phyloP scores from a whole-genome alignment of 2,329 filamentous ascomycete species.

The Pyrenophora tritici-repentis region DNA sequence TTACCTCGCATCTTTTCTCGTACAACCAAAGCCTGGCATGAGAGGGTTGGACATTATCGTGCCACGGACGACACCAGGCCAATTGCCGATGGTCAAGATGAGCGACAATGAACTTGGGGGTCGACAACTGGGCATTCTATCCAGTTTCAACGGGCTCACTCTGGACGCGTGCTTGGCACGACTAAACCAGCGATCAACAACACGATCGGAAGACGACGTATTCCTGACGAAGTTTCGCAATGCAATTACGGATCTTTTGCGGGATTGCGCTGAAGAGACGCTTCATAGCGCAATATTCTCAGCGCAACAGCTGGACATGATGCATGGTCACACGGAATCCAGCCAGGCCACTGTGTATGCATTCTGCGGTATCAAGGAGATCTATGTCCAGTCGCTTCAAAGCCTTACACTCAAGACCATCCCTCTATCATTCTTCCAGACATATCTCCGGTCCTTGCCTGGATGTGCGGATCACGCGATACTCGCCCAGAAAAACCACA shows the following conservation, averaged over 20 bases:
- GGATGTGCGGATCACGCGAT: conserved; percentile 54
- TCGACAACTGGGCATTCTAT: conserved; percentile 28
- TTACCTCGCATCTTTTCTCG: conserved; percentile 48
- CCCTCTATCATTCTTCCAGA: conserved; percentile 53
- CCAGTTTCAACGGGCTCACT: conserved; percentile 33
- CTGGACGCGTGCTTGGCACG: conserved; percentile 38
- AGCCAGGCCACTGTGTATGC: conserved; percentile 48
- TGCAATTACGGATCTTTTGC: conserved; percentile 45
- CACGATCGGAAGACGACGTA: conserved; percentile 22
- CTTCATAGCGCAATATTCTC: conserved; percentile 52
- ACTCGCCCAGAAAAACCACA: conserved; percentile 52
- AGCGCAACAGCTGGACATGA: conserved; percentile 46
- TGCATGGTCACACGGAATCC: conserved; percentile 35
- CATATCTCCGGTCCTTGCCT: conserved; percentile 50
- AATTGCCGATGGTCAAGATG: conserved; percentile 53
- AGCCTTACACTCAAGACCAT: conserved; percentile 41
- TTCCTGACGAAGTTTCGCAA: conserved; percentile 39
- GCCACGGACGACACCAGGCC: conserved; percentile 46
- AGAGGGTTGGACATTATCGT: conserved; percentile 53
- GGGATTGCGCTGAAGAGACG: conserved; percentile 48
- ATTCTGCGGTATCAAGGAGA: conserved; percentile 53
- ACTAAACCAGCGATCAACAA: conserved; percentile 36
- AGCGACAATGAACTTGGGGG: conserved; percentile 32
- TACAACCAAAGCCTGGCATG: conserved; percentile 46
- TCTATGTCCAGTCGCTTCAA: conserved; percentile 45